A percentile compares a stretch with the other conserved stretches of the same genome.
Evolutionary conservation across 495 filamentous ascomycete genomes (phyloP).

Genomic region (Daldinia vernicosa): DNA sequence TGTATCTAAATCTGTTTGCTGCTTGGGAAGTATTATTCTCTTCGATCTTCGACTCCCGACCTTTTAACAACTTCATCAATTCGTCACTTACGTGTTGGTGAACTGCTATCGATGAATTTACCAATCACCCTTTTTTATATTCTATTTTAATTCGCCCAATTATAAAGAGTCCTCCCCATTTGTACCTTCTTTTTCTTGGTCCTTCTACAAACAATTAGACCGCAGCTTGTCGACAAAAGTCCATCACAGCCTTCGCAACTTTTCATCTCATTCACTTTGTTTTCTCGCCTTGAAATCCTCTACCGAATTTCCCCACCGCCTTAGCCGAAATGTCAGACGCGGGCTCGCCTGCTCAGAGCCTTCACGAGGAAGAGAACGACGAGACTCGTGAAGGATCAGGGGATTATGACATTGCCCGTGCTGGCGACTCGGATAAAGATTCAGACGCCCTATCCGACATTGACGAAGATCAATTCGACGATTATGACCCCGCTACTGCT

Average conservation of each 20-base stretch:
- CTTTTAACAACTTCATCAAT: neutral
- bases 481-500: conserved; percentile 83
- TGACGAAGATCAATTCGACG: conserved; percentile 90
- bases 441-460: conserved; percentile 89
- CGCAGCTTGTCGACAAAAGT: neutral
- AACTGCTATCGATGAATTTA: neutral
- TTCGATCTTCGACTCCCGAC: neutral
- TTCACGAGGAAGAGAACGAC: conserved; percentile 50
- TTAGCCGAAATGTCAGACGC: conserved; percentile 55
- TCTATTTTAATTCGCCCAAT: neutral
- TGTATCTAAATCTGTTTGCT: neutral
- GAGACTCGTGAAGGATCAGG: conserved; percentile 46
- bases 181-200: neutral
- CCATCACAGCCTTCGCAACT: neutral
- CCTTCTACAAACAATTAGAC: conserved; percentile 13
- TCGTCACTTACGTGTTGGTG: neutral
- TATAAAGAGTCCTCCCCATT: neutral
- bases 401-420: conserved; percentile 51
- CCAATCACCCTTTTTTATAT: neutral
- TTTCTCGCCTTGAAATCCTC: neutral
- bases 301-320: neutral
- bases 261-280: neutral
- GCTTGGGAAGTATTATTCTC: neutral
- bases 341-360: conserved; percentile 42
- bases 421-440: conserved; percentile 74